Evolutionary conservation across 805 yeast genomes (phyloP), one percentile per base, ranked within the genome.

Genomic region (Phaffomyces thermotolerans): DNA sequence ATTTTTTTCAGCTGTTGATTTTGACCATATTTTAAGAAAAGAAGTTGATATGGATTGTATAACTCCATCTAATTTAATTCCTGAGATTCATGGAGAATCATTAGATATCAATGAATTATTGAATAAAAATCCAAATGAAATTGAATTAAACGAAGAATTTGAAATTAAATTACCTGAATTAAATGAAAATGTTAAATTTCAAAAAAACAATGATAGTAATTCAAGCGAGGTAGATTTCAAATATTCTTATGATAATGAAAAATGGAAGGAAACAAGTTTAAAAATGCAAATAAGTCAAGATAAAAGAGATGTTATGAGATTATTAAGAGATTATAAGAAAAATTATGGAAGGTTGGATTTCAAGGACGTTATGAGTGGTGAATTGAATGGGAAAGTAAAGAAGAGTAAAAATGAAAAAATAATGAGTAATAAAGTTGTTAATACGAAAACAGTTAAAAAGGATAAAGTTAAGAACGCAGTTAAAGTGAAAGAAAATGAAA

Each of bases 11-110:
- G 89, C 88, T 33, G 89, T 93, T 34, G 99, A 93, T 58, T 76
- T 95, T 42, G 99, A 93, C 58, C 76, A 73, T 48, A 84, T 91
- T 4, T 65, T 95, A 52, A 71, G 99, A 52, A 93, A 93, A 57
- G 99, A 95, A 54, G 98, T 91, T n/a, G 79, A 80, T 50, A 68
- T 89, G 71, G 88, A 83, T 49, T 91, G 98, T 63, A 71, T 88
- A 3, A 95, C 99, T 0, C 96, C 97, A 0, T 87, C 96, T 0
- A 82, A 89, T 53, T 79, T 81, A 1, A 47, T 52, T 0, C 66
- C 91, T 0, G 80, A 90, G 15, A 75, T 84, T 1, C 83, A 81
- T 6, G 99, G 99, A 10, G 89, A 84, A 58, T 76, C 87, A 0
- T 56, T 85, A 14, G 79, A 79, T 49, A 88, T 93, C 22, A 53